Evolutionary conservation across 495 filamentous ascomycete species (phyloP), one percentile per base, ranked within the genome.

Genomic region (Xylona heveae): DNA sequence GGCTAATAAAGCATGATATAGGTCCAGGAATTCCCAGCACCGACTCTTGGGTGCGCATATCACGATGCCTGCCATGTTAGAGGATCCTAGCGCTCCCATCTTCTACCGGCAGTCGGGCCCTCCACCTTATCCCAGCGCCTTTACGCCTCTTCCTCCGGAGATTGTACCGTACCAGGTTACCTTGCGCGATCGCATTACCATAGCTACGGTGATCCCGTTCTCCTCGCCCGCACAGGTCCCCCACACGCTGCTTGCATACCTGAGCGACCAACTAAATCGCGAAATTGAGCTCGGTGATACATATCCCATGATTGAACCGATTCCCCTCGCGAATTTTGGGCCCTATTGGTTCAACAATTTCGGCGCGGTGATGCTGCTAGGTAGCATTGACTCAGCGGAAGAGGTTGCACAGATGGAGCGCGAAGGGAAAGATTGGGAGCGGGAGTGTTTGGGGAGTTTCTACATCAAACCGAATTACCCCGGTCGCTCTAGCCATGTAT

Each of bases 391-490:
- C 22, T 66, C 64, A 24, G 60, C 62, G 19, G 63, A 74, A 35
- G 66, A 79, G 42, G 49, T 67, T 1, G 50, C 53, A 31, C 28
- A 51, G 12, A 62, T 72, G 63, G 65, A 65, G 36, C 42, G 53
- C 5, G 47, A 43, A 8, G 62, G 66, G 5, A 66, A 66, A 36
- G 75, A 91, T 48, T 97, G 88, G 88, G 60, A 70, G 32, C 74
- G 68, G 39, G 58, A 78, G 39, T 93, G 85, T 45, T 59, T 95
- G 24, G 88, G 88, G 28, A 92, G 81, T 42, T 97, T 94, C 46
- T 93, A 91, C 49, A 77, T 95, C 54, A 83, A 91, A 51, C 85
- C 88, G 24, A 95, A 97, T 50, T 97, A 97, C 54, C 88, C 88
- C 6, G 88, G 88, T 26, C 66, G 90, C 33, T 91, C 80, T 53